Conservation (phyloP, 345 rosid genomes). For the Carallia brachiata region DNA sequence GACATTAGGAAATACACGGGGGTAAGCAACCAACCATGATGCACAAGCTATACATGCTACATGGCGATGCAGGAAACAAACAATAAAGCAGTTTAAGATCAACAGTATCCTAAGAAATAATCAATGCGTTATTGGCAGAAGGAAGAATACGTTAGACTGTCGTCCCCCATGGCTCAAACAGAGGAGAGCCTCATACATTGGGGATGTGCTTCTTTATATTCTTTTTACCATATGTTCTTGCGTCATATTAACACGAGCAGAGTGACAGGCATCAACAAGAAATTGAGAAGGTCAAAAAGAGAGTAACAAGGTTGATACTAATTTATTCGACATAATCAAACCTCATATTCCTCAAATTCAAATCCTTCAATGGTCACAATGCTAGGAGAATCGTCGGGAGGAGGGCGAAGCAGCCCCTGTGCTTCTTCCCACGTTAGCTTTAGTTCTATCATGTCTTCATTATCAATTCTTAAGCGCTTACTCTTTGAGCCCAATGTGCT, state of each 20-base stretch:
- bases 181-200: too few species aligned
- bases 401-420: conserved; percentile 80
- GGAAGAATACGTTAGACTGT: conserved; percentile 2
- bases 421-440: conserved; percentile 95
- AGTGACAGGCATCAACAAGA: conserved; percentile 6
- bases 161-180: too few species aligned
- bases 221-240: too few species aligned
- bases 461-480: conserved; percentile 72
- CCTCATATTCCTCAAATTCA: conserved; percentile 98
- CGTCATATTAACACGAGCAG: too few species aligned
- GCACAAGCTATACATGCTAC: not conserved
- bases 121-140: not conserved
- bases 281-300: conserved; percentile 3
- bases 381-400: conserved; percentile 63
- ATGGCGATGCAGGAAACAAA: not conserved
- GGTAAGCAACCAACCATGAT: not conserved
- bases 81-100: not conserved
- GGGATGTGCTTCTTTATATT: too few species aligned
- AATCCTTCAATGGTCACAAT: conserved; percentile 67
- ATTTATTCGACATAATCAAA: conserved; percentile 24
- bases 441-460: conserved; percentile 71
- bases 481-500: conserved; percentile 63
- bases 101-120: not conserved
- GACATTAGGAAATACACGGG: not conserved
- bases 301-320: not conserved